Base-by-base conservation (phyloP, 1,284 basidiomycete genomes). In the Gomphus sp. region DNA sequence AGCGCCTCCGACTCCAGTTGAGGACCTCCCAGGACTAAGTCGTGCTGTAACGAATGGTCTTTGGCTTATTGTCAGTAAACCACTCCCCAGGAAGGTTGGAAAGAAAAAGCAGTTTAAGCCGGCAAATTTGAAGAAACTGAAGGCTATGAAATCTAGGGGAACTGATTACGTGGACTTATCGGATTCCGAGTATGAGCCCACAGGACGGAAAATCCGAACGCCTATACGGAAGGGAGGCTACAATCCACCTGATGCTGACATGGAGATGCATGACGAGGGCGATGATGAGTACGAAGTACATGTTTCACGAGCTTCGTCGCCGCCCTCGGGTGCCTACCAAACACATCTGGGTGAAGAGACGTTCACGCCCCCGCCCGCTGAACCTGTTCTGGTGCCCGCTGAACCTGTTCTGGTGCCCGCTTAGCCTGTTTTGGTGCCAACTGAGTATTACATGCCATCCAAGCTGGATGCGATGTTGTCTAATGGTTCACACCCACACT, bases 361-460 rank as follows among this genome's bases (percentile, higher is more conserved):
- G 28, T 36, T n/a, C 22, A 18, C n/a, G 16, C 28, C 41, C 4
- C 43, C 43, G 16, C 39, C 36, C 7, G 39, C n/a, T 12, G 54
- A n/a, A n/a, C n/a, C n/a, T n/a, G n/a, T n/a, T n/a, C n/a, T n/a
- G n/a, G n/a, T n/a, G n/a, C n/a, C n/a, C n/a, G n/a, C n/a, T n/a
- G n/a, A n/a, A n/a, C n/a, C n/a, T n/a, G n/a, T n/a, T n/a, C n/a
- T n/a, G n/a, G n/a, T n/a, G n/a, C n/a, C n/a, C n/a, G n/a, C n/a
- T n/a, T n/a, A 55, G 18, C 54, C 54, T 16, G 41, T 55, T 9
- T 31, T 55, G 16, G 54, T 55, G 16, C 44, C 54, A n/a, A 55
- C 54, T 7, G 39, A 55, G 41, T 36, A 55, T 33, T 53, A 53
- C 22, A 18, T 12, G n/a, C 52, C 52, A 9, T 53, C 52, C 7